A percentile compares a stretch with the other conserved stretches of the same genome.
Conservation (phyloP, 805 yeast genomes). For the Kodamaea laetipori region DNA sequence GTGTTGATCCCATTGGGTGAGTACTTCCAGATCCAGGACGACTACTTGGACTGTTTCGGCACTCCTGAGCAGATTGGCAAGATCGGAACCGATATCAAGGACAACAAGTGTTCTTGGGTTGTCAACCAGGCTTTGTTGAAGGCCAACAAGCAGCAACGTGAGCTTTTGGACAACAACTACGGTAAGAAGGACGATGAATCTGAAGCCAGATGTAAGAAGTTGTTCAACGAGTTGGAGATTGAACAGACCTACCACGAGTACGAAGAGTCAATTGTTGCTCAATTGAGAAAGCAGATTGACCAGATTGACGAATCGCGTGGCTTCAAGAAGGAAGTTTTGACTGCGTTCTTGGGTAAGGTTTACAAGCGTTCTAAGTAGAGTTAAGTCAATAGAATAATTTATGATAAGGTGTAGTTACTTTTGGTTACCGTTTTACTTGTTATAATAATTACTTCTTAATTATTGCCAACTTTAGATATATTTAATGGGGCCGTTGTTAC, state of each 20-base stretch:
- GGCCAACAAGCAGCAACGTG: constrained; percentile 79
- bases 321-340: constrained; percentile 84
- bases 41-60: constrained; percentile 94
- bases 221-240: constrained; percentile 74
- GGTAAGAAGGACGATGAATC: constrained; percentile 74
- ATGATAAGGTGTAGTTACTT: not conserved
- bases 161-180: constrained; percentile 80
- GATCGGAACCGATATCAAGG: constrained; percentile 97
- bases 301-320: constrained; percentile 86
- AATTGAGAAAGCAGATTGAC: constrained; percentile 66
- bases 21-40: constrained; percentile 98
- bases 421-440: too few species aligned
- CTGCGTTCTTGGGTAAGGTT: constrained; percentile 82
- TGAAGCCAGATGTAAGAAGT: constrained; percentile 69
- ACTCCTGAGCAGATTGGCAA: constrained; percentile 97
- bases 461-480: too few species aligned
- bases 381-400: not conserved
- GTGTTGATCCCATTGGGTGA: constrained; percentile 94
- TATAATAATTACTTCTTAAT: too few species aligned
- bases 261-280: constrained; percentile 74
- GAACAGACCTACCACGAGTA: constrained; percentile 72
- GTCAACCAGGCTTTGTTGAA: constrained; percentile 86
- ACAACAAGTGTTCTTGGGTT: constrained; percentile 98
- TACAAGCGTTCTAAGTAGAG: constrained; percentile 92
- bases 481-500: too few species aligned